Evolutionary conservation across 352 stramenopile genomes (phyloP).

Genomic region (Globisporangium orthogonon): DNA sequence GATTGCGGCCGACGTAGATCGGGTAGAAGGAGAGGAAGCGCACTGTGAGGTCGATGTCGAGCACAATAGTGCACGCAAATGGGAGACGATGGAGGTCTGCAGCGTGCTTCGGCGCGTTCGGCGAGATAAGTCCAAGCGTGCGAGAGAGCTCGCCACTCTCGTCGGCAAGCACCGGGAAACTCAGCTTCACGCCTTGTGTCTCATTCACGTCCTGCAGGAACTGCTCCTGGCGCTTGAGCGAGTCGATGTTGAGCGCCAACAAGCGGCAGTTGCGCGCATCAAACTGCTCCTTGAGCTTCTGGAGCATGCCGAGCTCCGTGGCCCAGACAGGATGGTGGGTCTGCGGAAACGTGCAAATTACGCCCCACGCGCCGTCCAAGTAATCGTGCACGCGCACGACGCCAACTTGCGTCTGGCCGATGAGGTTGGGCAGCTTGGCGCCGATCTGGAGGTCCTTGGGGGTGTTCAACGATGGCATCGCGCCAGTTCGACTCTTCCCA

Average conservation of each 20-base stretch:
- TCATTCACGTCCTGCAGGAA: slow-evolving; percentile 77
- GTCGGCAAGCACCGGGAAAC: slow-evolving; percentile 67
- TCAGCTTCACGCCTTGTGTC: slow-evolving; percentile 71
- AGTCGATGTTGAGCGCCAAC: slow-evolving; percentile 40
- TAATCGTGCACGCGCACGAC: slow-evolving; percentile 69
- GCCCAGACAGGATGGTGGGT: slow-evolving; percentile 70
- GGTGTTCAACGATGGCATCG: slow-evolving; percentile 18
- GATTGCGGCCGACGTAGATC: slow-evolving; percentile 61
- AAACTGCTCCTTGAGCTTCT: slow-evolving; percentile 78
- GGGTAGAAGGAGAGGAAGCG: slow-evolving; percentile 61
- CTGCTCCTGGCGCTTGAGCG: slow-evolving; percentile 29
- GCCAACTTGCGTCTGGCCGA: slow-evolving; percentile 63
- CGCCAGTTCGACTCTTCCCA: slow-evolving; percentile 4
- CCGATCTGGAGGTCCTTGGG: slow-evolving; percentile 54
- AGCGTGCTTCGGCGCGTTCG: slow-evolving; percentile 34
- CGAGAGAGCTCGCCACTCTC: slow-evolving; percentile 59
- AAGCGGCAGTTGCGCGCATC: slow-evolving; percentile 67
- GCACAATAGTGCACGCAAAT: slow-evolving; percentile 57
- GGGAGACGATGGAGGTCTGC: slow-evolving; percentile 48
- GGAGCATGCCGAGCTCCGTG: slow-evolving; percentile 70
- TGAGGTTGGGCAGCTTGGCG: slow-evolving; percentile 64
- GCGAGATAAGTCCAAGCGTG: slow-evolving; percentile 39
- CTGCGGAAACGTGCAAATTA: slow-evolving; percentile 67
- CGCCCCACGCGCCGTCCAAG: slow-evolving; percentile 58
- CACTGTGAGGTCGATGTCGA: slow-evolving; percentile 75